These are phyloP conservation scores for Neurospora cerealis DNA, from an alignment of 495 filamentous ascomycete genomes.

Conservation along the genomic window DNA sequence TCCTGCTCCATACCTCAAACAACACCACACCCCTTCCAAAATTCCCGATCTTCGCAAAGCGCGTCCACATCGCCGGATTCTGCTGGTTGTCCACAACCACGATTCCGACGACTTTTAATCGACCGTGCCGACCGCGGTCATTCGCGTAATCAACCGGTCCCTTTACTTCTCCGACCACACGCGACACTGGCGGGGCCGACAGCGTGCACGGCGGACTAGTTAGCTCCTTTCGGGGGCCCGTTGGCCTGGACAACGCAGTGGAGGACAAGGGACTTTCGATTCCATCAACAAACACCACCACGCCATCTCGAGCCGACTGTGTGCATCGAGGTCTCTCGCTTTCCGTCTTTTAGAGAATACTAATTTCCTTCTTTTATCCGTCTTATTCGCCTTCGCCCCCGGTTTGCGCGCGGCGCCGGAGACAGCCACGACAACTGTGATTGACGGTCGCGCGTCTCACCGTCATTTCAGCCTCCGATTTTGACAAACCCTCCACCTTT, in stretches of 20 bases:
- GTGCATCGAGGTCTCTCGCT: conserved; percentile 12
- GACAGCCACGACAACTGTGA: conserved; percentile 1
- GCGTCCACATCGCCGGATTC: conserved; percentile 24
- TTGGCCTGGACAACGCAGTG: conserved; percentile 27
- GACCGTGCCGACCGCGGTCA: conserved; percentile 16
- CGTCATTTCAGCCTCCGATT: conserved; percentile 2
- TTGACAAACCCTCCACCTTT: not conserved
- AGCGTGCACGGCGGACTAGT: conserved; percentile 5
- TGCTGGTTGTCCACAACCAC: conserved; percentile 10
- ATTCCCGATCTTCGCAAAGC: conserved; percentile 25
- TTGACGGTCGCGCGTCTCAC: conserved; percentile 2
- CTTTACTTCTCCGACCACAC: conserved; percentile 4
- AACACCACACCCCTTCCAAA: conserved; percentile 6
- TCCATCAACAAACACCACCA: conserved; percentile 14
- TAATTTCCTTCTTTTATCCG: conserved; percentile 5
- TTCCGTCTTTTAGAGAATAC: conserved; percentile 1
- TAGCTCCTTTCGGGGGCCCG: conserved; percentile 25
- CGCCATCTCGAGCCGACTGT: conserved; percentile 7
- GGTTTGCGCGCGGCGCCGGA: conserved; percentile 6
- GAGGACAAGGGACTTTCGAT: conserved; percentile 11
- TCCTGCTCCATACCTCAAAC: conserved; percentile 22
- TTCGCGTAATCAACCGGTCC: conserved; percentile 5
- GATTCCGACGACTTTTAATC: conserved; percentile 15
- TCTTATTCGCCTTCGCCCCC: conserved; percentile 1
- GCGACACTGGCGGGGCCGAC: conserved; percentile 16